Conservation (phyloP, 2,329 filamentous ascomycete species). For the Aspergillus ruber region DNA sequence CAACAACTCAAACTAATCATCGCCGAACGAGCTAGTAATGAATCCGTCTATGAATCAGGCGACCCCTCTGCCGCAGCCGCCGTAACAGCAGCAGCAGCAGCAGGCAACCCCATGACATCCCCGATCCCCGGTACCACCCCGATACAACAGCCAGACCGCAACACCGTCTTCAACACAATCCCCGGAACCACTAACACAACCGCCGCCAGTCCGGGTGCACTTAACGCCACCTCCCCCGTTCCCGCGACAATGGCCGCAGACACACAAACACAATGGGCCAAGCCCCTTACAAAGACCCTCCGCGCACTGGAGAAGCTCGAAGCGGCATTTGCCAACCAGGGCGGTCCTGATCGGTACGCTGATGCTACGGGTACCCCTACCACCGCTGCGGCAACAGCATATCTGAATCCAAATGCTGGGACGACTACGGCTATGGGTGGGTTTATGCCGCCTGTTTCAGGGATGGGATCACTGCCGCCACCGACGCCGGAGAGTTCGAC, state of each 20-base stretch:
- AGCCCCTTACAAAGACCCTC: constrained; percentile 41
- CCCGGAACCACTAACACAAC: constrained; percentile 25
- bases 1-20: constrained; percentile 40
- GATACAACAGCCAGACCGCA: not conserved
- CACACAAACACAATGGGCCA: constrained; percentile 40
- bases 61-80: constrained; percentile 7
- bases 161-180: constrained; percentile 17
- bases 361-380: constrained; percentile 9
- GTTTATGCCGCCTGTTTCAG: not conserved
- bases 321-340: constrained; percentile 28
- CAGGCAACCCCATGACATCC: constrained; percentile 11
- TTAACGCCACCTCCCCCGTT: constrained; percentile 22
- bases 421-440: constrained; percentile 4
- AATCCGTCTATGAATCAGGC: constrained; percentile 22
- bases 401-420: constrained; percentile 12
- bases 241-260: constrained; percentile 24
- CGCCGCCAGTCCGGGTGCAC: constrained; percentile 17
- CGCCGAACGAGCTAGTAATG: constrained; percentile 34
- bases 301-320: constrained; percentile 42
- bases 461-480: constrained; percentile 33
- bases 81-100: constrained; percentile 4
- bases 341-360: constrained; percentile 2
- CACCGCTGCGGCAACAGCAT: constrained; percentile 11
- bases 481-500: constrained; percentile 44
- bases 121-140: constrained; percentile 11